Evolutionary conservation across 2,329 filamentous ascomycete genomes (phyloP).

Genomic region (Claviceps capensis): DNA sequence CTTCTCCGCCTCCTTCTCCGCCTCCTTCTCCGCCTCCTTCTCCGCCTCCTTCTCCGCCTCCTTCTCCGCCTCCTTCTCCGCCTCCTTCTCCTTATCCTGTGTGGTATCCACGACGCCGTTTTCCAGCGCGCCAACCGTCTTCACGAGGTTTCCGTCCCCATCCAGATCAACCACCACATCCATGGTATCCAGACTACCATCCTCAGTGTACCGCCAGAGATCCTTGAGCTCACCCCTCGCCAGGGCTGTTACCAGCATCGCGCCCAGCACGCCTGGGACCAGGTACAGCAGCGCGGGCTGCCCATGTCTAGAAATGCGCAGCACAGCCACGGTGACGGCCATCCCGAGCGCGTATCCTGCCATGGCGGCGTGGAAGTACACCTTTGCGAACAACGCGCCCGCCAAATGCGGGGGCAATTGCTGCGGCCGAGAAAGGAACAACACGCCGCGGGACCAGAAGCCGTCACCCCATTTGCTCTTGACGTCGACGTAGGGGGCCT

Average conservation of each 20-base stretch:
- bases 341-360: slow-evolving; percentile 68
- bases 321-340: slow-evolving; percentile 59
- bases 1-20: too few species aligned
- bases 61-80: neutral
- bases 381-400: slow-evolving; percentile 55
- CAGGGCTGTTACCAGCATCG: slow-evolving; percentile 62
- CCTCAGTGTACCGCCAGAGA: slow-evolving; percentile 77
- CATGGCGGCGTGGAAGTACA: slow-evolving; percentile 71
- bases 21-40: too few species aligned
- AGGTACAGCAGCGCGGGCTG: slow-evolving; percentile 89
- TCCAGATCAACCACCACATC: slow-evolving; percentile 44
- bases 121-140: slow-evolving; percentile 23
- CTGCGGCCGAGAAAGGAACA: slow-evolving; percentile 13
- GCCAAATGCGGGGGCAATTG: slow-evolving; percentile 18
- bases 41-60: too few species aligned
- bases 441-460: slow-evolving; percentile 50
- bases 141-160: slow-evolving; percentile 30
- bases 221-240: slow-evolving; percentile 55
- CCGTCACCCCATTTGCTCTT: slow-evolving; percentile 70
- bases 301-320: slow-evolving; percentile 65
- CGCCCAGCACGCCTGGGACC: slow-evolving; percentile 68
- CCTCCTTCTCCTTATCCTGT: slow-evolving; percentile 14
- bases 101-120: slow-evolving; percentile 24
- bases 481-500: slow-evolving; percentile 40
- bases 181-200: slow-evolving; percentile 40